Evolutionary conservation across 2,329 filamentous ascomycete genomes (phyloP).

Genomic region (Polytolypa hystricis): DNA sequence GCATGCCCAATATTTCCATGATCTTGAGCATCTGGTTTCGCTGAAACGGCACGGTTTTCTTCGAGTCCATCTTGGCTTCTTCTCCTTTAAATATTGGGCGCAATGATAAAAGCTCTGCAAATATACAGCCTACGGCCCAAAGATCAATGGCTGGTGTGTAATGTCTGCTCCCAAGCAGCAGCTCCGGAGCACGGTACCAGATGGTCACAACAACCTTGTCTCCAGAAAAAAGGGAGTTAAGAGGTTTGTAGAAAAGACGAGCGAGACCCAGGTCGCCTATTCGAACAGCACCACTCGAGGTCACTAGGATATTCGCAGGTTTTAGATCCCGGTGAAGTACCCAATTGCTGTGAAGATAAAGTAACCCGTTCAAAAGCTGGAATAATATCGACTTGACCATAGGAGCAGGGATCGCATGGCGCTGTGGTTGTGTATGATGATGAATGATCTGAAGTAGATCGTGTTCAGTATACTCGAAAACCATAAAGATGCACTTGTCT

Average conservation of each 20-base stretch:
- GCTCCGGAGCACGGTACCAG: constrained; percentile 93
- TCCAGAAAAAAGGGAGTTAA: constrained; percentile 81
- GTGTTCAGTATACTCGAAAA: constrained; percentile 97
- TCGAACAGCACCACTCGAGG: constrained; percentile 76
- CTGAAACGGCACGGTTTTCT: constrained; percentile 95
- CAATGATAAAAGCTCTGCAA: constrained; percentile 81
- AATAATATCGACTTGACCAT: constrained; percentile 93
- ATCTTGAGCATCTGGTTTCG: constrained; percentile 99
- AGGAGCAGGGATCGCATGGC: constrained; percentile 75
- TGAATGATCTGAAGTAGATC: constrained; percentile 97
- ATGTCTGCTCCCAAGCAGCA: constrained; percentile 84
- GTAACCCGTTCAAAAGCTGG: constrained; percentile 85
- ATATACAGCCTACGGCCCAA: constrained; percentile 97
- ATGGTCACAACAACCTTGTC: constrained; percentile 99
- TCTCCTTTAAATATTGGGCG: constrained; percentile 97
- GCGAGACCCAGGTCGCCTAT: constrained; percentile 92
- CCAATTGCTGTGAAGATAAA: constrained; percentile 95
- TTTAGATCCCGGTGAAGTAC: constrained; percentile 94
- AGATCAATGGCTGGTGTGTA: constrained; percentile 96
- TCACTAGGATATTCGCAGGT: constrained; percentile 98
- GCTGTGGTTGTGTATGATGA: constrained; percentile 81
- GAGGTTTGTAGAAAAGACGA: constrained; percentile 82
- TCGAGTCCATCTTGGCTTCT: constrained; percentile 97
- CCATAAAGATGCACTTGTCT: constrained; percentile 99
- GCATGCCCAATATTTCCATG: constrained; percentile 87